Conservation (phyloP, 345 rosid genomes). For the Eucalyptus pauciflora region DNA sequence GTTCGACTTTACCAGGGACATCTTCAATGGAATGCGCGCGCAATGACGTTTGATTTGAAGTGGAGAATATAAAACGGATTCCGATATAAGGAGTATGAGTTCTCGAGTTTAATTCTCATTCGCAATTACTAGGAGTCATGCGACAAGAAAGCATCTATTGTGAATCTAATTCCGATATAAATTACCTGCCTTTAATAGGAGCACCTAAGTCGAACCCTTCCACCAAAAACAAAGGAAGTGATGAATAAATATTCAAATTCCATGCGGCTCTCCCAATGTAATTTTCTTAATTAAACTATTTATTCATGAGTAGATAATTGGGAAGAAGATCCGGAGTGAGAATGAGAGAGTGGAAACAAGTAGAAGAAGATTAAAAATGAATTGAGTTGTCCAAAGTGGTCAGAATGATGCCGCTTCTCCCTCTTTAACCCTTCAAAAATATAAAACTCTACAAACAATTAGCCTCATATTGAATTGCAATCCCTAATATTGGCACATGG, state of each 20-base stretch:
- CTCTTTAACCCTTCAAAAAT: neutral
- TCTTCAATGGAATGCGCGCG: neutral
- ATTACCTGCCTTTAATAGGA: neutral
- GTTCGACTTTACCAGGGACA: neutral
- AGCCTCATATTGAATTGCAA: neutral
- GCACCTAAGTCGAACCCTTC: neutral
- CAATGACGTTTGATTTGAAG: neutral
- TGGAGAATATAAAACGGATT: neutral
- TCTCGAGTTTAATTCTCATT: neutral
- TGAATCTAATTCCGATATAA: neutral
- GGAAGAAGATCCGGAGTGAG: neutral
- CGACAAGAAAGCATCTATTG: fast-evolving
- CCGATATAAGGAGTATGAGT: fast-evolving
- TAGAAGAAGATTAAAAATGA: neutral
- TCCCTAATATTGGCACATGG: neutral
- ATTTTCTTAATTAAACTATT: neutral
- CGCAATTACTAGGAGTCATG: neutral
- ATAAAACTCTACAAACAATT: neutral
- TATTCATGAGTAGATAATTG: neutral
- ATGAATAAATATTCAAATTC: neutral
- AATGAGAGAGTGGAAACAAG: neutral
- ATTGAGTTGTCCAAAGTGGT: neutral
- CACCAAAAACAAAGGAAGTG: neutral
- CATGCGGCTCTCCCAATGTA: neutral
- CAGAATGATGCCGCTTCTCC: neutral